These are phyloP conservation scores for Penicillium tannophilum DNA, from an alignment of 495 filamentous ascomycete genomes.

Conservation along the genomic window DNA sequence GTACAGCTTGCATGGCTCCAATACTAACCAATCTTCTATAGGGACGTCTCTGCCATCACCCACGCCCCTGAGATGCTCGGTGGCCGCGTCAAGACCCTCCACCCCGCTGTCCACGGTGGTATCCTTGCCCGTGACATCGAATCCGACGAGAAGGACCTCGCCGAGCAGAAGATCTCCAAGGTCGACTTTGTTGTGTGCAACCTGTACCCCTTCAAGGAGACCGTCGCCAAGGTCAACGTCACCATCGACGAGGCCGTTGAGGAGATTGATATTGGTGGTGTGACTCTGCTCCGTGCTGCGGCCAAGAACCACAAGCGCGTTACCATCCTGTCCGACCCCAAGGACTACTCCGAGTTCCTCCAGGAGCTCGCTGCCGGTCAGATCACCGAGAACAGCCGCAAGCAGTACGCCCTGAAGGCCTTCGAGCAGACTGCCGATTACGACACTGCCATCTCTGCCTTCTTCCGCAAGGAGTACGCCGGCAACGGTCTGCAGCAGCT, in stretches of 20 bases:
- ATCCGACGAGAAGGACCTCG: conserved; percentile 93
- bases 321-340: conserved; percentile 90
- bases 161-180: conserved; percentile 95
- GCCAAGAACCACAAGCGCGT: conserved; percentile 97
- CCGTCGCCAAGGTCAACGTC: conserved; percentile 93
- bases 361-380: conserved; percentile 85
- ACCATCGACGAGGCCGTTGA: conserved; percentile 95
- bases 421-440: conserved; percentile 99
- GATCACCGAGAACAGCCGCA: conserved; percentile 77
- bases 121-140: conserved; percentile 92
- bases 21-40: conserved; percentile 35
- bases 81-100: conserved; percentile 95
- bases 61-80: conserved; percentile 98
- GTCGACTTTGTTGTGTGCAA: conserved; percentile 99
- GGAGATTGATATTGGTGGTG: conserved; percentile 97
- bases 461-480: conserved; percentile 97
- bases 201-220: conserved; percentile 98
- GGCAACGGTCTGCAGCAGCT: conserved; percentile 80
- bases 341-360: conserved; percentile 92
- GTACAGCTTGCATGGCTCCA: neutral
- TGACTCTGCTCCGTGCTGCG: conserved; percentile 92
- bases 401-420: conserved; percentile 90
- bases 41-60: conserved; percentile 95
- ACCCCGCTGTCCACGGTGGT: conserved; percentile 90
- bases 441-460: conserved; percentile 89